Evolutionary conservation across 164 flowering plant genomes (phyloP).

Genomic region (Amborella trichopoda): DNA sequence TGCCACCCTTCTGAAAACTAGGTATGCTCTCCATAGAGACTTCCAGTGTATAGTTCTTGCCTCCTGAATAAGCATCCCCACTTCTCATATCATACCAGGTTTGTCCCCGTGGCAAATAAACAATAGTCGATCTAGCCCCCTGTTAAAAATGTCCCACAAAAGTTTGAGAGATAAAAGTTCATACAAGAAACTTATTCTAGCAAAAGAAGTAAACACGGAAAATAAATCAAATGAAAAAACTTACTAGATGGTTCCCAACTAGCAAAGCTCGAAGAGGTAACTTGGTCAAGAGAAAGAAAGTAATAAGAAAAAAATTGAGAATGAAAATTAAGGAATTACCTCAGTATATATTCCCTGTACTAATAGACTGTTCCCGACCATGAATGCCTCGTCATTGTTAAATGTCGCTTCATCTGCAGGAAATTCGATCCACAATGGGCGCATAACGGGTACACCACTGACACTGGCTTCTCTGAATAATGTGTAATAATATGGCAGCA

Average conservation of each 20-base stretch:
- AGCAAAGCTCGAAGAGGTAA: no score
- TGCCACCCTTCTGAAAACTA: slow-evolving; percentile 84
- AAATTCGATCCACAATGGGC: slow-evolving; percentile 99
- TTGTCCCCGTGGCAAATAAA: slow-evolving; percentile 77
- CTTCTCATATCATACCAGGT: slow-evolving; percentile 85
- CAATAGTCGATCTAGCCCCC: slow-evolving; percentile 68
- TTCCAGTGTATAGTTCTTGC: slow-evolving; percentile 52
- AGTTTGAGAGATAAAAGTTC: no score
- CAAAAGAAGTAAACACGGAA: no score
- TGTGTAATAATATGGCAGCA: slow-evolving; percentile 91
- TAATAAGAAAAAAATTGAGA: neutral
- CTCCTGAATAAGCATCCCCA: slow-evolving; percentile 64
- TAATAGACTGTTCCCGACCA: slow-evolving; percentile 84
- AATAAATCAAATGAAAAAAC: neutral
- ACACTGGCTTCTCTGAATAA: slow-evolving; percentile 78
- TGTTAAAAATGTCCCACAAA: no score
- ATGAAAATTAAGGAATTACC: slow-evolving; percentile 24
- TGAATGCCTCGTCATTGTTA: slow-evolving; percentile 88
- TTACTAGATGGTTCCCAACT: no score
- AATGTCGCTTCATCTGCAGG: slow-evolving; percentile 82
- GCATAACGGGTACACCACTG: slow-evolving; percentile 79
- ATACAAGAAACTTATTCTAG: no score
- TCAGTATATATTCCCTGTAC: slow-evolving; percentile 85
- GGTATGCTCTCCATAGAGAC: slow-evolving; percentile 74
- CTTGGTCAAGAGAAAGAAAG: no score